Evolutionary conservation across 345 rosid genomes (phyloP).

Genomic region (Streptanthus diversifolius): DNA sequence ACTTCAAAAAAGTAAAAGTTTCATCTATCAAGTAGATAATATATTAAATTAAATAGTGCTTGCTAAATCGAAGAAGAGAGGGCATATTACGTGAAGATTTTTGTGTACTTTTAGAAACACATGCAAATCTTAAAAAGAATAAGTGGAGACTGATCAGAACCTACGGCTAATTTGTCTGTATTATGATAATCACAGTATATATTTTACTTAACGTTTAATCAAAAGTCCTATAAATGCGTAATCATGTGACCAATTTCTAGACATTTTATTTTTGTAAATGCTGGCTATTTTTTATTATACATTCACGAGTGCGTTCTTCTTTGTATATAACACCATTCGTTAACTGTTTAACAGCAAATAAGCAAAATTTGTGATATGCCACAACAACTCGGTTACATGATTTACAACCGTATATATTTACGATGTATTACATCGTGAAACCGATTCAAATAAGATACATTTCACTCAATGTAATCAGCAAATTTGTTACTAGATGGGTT

Average conservation of each 20-base stretch:
- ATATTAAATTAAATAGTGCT: slow-evolving; percentile 11
- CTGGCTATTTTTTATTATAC: neutral
- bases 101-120: slow-evolving; percentile 35
- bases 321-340: neutral
- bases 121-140: slow-evolving; percentile 25
- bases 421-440: neutral
- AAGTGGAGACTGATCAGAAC: slow-evolving; percentile 37
- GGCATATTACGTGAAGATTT: slow-evolving; percentile 37
- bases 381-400: neutral
- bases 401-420: neutral
- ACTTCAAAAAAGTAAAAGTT: neutral
- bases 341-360: neutral
- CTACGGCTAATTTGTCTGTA: slow-evolving; percentile 32
- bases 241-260: slow-evolving; percentile 32
- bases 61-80: slow-evolving; percentile 21
- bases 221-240: slow-evolving; percentile 10
- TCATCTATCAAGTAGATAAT: slow-evolving; percentile 3
- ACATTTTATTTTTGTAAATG: neutral
- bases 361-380: neutral
- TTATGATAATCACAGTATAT: slow-evolving; percentile 20
- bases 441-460: neutral
- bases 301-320: neutral
- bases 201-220: slow-evolving; percentile 5
- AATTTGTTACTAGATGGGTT: neutral
- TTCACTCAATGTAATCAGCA: neutral